Conservation (phyloP, 1,139 yeast species). For the Yamadazyma diddensiae region DNA sequence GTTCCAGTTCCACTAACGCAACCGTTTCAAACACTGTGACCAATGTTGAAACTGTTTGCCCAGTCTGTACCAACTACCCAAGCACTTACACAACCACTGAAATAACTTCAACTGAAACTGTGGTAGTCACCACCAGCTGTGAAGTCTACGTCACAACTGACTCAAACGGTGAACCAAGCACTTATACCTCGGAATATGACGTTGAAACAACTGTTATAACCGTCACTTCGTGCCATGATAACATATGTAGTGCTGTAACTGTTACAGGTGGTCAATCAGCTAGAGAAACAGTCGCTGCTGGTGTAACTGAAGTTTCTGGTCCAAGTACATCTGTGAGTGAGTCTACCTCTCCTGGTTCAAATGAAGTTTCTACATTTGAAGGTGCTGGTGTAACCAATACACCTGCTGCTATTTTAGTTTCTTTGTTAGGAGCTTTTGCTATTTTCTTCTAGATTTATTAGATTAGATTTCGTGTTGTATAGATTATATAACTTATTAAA, state of each 20-base stretch:
- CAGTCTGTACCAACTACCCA: conserved; percentile 14
- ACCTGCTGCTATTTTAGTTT: conserved; percentile 8
- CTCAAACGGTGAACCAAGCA: conserved; percentile 8
- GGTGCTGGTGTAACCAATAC: conserved; percentile 9
- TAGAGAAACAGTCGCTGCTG: conserved; percentile 3
- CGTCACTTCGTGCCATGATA: conserved; percentile 45
- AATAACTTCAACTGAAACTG: conserved; percentile 5
- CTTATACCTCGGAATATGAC: conserved; percentile 10
- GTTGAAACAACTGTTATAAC: conserved; percentile 28
- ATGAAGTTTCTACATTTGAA: conserved; percentile 6
- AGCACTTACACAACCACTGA: conserved; percentile 12
- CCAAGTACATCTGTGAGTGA: conserved; percentile 2
- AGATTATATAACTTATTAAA: background rate
- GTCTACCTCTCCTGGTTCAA: background rate
- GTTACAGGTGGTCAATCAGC: conserved; percentile 7
- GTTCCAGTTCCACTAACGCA: background rate
- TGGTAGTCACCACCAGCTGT: conserved; percentile 14
- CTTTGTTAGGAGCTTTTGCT: conserved; percentile 11
- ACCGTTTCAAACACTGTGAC: conserved; percentile 5
- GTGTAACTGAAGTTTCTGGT: conserved; percentile 3
- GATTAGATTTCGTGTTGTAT: background rate
- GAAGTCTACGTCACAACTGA: conserved; percentile 15
- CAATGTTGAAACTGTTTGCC: conserved; percentile 11
- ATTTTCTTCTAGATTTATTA: conserved; percentile 6
- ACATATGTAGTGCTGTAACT: conserved; percentile 31